Evolutionary conservation across 2,329 filamentous ascomycete genomes (phyloP).

Genomic region (Aspergillus terreus): DNA sequence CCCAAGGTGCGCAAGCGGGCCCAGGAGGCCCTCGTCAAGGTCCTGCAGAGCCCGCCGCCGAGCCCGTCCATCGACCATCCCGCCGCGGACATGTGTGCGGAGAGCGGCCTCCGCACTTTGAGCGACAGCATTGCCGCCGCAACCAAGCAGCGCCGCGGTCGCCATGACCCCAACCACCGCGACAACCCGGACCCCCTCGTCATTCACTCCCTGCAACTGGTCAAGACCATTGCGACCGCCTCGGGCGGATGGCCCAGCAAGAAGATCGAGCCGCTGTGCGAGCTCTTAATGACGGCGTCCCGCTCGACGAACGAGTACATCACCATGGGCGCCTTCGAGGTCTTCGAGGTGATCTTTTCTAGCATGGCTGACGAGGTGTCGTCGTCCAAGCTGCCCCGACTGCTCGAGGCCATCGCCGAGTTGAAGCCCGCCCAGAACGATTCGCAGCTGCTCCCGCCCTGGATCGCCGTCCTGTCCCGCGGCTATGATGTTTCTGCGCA

Average conservation of each 20-base stretch:
- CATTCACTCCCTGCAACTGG: conserved; percentile 87
- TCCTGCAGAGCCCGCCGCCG: conserved; percentile 80
- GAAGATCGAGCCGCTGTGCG: conserved; percentile 89
- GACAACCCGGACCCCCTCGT: conserved; percentile 72
- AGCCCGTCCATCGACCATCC: conserved; percentile 92
- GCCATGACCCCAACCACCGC: conserved; percentile 37
- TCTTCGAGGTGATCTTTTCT: conserved; percentile 95
- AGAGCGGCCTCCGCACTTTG: conserved; percentile 78
- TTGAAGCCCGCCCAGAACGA: conserved; percentile 89
- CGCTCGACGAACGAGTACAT: conserved; percentile 90
- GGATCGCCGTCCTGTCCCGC: conserved; percentile 92
- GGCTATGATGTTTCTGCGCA: conserved; percentile 93
- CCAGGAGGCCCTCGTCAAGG: conserved; percentile 79
- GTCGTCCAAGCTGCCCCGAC: conserved; percentile 80
- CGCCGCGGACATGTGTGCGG: conserved; percentile 92
- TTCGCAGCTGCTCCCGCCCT: conserved; percentile 88
- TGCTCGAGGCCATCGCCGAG: conserved; percentile 89
- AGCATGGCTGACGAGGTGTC: conserved; percentile 85
- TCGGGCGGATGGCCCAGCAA: conserved; percentile 94
- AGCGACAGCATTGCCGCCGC: conserved; percentile 65
- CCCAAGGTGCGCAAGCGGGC: conserved; percentile 94
- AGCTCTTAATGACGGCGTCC: conserved; percentile 82
- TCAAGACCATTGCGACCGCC: conserved; percentile 82
- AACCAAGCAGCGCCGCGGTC: conserved; percentile 63
- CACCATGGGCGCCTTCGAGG: conserved; percentile 93